A percentile compares a stretch with the other conserved stretches of the same genome.
Conservation (phyloP, 2,329 filamentous ascomycete genomes). For the Xylariaceae sp. region DNA sequence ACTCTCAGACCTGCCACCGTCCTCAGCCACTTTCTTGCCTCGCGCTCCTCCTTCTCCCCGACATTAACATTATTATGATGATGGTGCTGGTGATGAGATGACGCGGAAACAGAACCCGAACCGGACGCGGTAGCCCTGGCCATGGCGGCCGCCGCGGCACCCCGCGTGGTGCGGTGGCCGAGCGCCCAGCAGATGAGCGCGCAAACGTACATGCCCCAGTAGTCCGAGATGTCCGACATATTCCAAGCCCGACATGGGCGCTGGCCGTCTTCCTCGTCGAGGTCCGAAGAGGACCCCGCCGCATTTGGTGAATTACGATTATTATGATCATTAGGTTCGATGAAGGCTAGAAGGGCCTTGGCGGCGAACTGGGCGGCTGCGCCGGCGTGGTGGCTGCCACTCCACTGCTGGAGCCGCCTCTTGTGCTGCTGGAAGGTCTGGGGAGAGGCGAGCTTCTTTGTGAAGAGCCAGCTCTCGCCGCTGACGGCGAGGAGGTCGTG, state of each 20-base stretch:
- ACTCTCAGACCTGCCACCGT: conserved; percentile 45
- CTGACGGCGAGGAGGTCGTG: conserved; percentile 60
- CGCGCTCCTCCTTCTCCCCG: conserved; percentile 40
- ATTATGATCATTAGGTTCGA: conserved; percentile 35
- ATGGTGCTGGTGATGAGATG: conserved; percentile 5
- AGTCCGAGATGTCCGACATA: conserved; percentile 73
- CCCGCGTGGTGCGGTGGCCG: conserved; percentile 38
- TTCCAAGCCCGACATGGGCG: conserved; percentile 19
- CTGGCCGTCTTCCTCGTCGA: conserved; percentile 1
- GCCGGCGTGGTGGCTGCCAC: conserved; percentile 41
- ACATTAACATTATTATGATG: conserved; percentile 29
- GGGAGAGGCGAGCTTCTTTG: conserved; percentile 51
- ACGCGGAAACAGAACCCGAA: conserved; percentile 9
- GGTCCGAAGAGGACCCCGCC: conserved; percentile 9
- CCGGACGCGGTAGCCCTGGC: conserved; percentile 22
- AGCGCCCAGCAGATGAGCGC: conserved; percentile 64
- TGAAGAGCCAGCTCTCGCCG: conserved; percentile 62
- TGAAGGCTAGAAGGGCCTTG: conserved; percentile 51
- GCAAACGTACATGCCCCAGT: conserved; percentile 76
- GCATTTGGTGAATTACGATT: conserved; percentile 26
- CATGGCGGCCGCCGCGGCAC: conserved; percentile 11
- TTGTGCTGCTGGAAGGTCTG: conserved; percentile 51
- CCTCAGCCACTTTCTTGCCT: conserved; percentile 39
- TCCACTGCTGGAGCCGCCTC: conserved; percentile 45
- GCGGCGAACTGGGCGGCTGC: conserved; percentile 55